Base-by-base conservation (phyloP, 1,284 basidiomycete genomes). In the Cryptococcus maquisensis region DNA sequence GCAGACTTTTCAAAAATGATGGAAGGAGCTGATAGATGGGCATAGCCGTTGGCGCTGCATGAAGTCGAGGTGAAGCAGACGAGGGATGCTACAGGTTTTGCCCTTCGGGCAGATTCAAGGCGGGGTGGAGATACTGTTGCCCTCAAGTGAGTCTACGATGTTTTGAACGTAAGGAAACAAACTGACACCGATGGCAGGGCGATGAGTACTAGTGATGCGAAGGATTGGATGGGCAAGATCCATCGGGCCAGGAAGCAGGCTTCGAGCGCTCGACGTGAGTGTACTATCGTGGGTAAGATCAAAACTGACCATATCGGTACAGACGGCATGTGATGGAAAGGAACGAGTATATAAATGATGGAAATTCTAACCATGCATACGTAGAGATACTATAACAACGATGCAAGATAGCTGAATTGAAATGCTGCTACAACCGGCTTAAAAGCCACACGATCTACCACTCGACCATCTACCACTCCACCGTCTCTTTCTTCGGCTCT, bases 41-140 rank as follows among this genome's bases (percentile, higher is more conserved):
- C 13, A 26, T 51, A 74, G 71, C 74, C 72, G 32, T 65, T 74
- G 10, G 69, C 73, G 1, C 65, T 77, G n/a, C 69, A 73, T 55
- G 73, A 74, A 55, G 57, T 75, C 8, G 51, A 60, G 3, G 59
- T 64, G n/a, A 24, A 47, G 47, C 26, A 65, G 84, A 86, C 87
- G 46, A 54, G 63, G 39, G 70, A 72, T 43, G 87, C 88, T 55
- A 69, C 79, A 1, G 74, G 80, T 1, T 85, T 92, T 77, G 81
- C 84, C 54, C 71, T 91, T 42, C 68, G 62, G 4, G 76, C 86
- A 43, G 80, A 84, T 2, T 87, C 87, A 69, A 84, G 85, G 37
- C 81, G 87, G 43, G 88, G 88, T 35, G 87, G 87, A 3, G 87
- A 90, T 54, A 79, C 80, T 5, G 82, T 91, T 49, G 76, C 77